Evolutionary conservation across 2,329 filamentous ascomycete species (phyloP).

Genomic region (Colletotrichum sp.): DNA sequence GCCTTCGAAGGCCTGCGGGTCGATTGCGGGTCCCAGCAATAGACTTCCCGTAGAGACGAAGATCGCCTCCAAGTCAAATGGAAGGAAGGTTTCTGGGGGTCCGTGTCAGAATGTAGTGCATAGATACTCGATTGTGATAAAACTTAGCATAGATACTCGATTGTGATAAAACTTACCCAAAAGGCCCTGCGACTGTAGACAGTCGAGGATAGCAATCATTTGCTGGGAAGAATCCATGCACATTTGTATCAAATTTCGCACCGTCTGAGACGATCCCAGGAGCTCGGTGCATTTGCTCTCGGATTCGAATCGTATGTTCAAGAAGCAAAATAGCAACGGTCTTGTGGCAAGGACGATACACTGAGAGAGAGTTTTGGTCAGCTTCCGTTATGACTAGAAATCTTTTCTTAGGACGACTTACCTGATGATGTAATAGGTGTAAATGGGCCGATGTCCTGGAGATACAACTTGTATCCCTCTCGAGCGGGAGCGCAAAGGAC

Average conservation of each 20-base stretch:
- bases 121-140: fast-evolving
- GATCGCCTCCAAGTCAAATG: constrained; percentile 49
- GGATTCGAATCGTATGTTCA: constrained; percentile 34
- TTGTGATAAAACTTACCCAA: constrained; percentile 37
- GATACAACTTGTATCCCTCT: constrained; percentile 34
- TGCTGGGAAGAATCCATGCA: constrained; percentile 37
- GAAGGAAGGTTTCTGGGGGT: constrained; percentile 48
- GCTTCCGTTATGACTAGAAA: background rate
- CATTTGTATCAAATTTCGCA: constrained; percentile 37
- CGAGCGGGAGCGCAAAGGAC: constrained; percentile 30
- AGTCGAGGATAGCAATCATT: constrained; percentile 42
- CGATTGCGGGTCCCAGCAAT: constrained; percentile 39
- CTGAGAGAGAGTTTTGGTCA: background rate
- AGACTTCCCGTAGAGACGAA: constrained; percentile 48
- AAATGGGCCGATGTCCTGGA: constrained; percentile 34
- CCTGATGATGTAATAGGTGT: constrained; percentile 36
- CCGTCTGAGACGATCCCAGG: constrained; percentile 41
- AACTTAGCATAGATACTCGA: constrained; percentile 24
- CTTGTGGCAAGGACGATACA: constrained; percentile 36
- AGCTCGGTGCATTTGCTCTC: constrained; percentile 23
- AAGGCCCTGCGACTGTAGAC: constrained; percentile 47
- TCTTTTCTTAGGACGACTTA: background rate
- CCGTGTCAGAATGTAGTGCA: fast-evolving
- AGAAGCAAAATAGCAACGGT: constrained; percentile 33
- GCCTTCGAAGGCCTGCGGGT: constrained; percentile 36